Evolutionary conservation across 1,139 yeast species (phyloP).

Genomic region (Magnusiomyces suaveolens): DNA sequence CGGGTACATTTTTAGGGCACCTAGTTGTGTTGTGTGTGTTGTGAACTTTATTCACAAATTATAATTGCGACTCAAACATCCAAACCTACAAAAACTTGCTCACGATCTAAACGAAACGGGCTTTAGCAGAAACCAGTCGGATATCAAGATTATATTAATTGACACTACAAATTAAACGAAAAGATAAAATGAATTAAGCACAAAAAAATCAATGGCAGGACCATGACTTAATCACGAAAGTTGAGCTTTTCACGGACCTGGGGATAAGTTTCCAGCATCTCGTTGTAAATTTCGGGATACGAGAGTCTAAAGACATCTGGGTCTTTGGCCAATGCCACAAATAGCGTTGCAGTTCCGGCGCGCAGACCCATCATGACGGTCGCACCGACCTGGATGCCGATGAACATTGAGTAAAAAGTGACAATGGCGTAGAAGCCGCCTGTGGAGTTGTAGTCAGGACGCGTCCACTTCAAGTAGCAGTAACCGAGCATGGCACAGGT

Average conservation of each 20-base stretch:
- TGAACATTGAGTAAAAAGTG: slow-evolving; percentile 65
- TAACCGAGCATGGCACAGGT: slow-evolving; percentile 59
- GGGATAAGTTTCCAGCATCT: slow-evolving; percentile 64
- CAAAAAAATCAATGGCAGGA: too few relatives aligned
- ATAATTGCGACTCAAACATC: too few relatives aligned
- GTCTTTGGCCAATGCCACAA: slow-evolving; percentile 77
- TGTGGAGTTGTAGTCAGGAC: slow-evolving; percentile 55
- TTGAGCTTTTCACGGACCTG: slow-evolving; percentile 45
- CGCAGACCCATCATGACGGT: slow-evolving; percentile 64
- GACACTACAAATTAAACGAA: too few relatives aligned
- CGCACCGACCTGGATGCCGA: slow-evolving; percentile 68
- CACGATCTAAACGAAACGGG: too few relatives aligned
- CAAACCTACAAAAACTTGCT: too few relatives aligned
- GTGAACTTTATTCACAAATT: too few relatives aligned
- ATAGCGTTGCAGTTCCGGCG: slow-evolving; percentile 78
- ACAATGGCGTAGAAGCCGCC: slow-evolving; percentile 70
- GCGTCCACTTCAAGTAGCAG: slow-evolving; percentile 62
- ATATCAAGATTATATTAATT: too few relatives aligned
- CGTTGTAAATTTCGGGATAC: slow-evolving; percentile 67
- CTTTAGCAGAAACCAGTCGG: too few relatives aligned
- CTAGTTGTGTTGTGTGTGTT: too few relatives aligned
- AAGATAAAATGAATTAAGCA: too few relatives aligned
- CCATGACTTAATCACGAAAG: slow-evolving; percentile 4
- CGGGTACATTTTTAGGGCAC: too few relatives aligned
- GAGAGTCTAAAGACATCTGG: slow-evolving; percentile 75